A percentile compares a stretch with the other conserved stretches of the same genome.
These are phyloP conservation scores for Venturia pyrina DNA, from an alignment of 2,329 filamentous ascomycete species.

Conservation along the genomic window DNA sequence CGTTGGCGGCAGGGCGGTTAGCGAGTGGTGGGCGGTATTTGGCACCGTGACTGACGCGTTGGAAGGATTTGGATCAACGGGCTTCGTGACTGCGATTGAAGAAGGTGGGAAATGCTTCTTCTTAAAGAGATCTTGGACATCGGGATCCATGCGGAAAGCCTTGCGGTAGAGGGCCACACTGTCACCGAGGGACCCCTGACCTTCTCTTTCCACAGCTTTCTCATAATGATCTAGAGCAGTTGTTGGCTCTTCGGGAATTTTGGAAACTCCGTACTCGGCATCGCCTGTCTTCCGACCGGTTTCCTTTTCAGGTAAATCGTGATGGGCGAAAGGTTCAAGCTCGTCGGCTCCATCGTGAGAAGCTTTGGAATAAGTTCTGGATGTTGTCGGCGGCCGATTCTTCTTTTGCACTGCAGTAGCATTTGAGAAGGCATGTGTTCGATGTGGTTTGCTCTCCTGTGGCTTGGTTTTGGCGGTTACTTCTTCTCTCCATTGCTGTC, in stretches of 20 bases:
- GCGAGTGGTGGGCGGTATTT: slow-evolving; percentile 46
- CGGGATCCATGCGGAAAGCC: slow-evolving; percentile 79
- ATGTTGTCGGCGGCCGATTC: neutral
- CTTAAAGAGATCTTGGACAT: slow-evolving; percentile 77
- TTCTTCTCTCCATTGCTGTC: slow-evolving; percentile 77
- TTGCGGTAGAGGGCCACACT: slow-evolving; percentile 81
- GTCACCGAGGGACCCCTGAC: slow-evolving; percentile 74
- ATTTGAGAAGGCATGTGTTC: neutral
- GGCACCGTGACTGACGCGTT: slow-evolving; percentile 43
- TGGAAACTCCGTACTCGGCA: slow-evolving; percentile 26
- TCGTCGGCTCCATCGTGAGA: slow-evolving; percentile 22
- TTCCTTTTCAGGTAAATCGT: slow-evolving; percentile 34
- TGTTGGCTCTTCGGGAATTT: slow-evolving; percentile 41
- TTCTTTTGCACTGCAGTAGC: neutral
- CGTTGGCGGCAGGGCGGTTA: slow-evolving; percentile 44
- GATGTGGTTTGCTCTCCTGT: slow-evolving; percentile 1
- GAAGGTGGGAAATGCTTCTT: slow-evolving; percentile 79
- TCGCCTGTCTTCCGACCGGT: slow-evolving; percentile 31
- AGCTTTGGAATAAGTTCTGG: neutral
- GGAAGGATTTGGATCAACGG: slow-evolving; percentile 31
- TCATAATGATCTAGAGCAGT: slow-evolving; percentile 92
- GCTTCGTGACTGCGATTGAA: slow-evolving; percentile 39
- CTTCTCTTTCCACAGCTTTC: slow-evolving; percentile 79
- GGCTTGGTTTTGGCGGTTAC: slow-evolving; percentile 42
- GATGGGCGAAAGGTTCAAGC: slow-evolving; percentile 30